Conservation (phyloP, 2,329 filamentous ascomycete genomes). For the Scopulariopsis brevicaulis region DNA sequence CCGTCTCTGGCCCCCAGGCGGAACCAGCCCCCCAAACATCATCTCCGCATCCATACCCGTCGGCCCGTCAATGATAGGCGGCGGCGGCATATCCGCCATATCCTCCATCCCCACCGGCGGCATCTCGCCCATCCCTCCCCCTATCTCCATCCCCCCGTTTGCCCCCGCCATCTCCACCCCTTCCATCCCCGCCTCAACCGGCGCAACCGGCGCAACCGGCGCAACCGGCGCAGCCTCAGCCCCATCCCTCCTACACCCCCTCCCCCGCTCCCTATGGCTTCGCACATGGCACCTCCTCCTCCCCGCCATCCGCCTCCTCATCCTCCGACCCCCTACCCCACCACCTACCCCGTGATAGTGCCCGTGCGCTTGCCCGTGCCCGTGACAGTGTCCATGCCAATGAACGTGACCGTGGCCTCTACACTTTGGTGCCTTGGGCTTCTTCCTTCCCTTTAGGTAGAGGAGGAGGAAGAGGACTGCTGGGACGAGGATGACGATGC, state of each 20-base stretch:
- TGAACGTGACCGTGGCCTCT: neutral
- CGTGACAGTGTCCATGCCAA: neutral
- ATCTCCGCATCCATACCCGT: neutral
- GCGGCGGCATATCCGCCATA: neutral
- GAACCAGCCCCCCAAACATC: neutral
- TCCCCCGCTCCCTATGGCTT: neutral
- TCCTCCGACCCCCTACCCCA: neutral
- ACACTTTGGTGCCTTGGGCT: neutral
- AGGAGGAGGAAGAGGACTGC: neutral
- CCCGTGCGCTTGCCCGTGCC: neutral
- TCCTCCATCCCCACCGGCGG: neutral
- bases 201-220: too few species aligned
- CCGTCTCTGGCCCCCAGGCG: neutral
- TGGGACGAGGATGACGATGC: neutral
- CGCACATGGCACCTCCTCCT: neutral
- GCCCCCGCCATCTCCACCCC: neutral
- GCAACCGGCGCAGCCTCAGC: neutral
- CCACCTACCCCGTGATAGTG: neutral
- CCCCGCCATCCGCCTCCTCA: neutral
- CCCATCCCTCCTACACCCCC: neutral
- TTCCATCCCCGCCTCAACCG: neutral
- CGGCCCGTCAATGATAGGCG: neutral
- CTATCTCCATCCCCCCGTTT: neutral
- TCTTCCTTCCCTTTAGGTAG: neutral
- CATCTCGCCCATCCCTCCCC: neutral